Evolutionary conservation across 75 land plant genomes (phyloP), one percentile per base, ranked within the genome.

Genomic region (Gnetum montanum): DNA sequence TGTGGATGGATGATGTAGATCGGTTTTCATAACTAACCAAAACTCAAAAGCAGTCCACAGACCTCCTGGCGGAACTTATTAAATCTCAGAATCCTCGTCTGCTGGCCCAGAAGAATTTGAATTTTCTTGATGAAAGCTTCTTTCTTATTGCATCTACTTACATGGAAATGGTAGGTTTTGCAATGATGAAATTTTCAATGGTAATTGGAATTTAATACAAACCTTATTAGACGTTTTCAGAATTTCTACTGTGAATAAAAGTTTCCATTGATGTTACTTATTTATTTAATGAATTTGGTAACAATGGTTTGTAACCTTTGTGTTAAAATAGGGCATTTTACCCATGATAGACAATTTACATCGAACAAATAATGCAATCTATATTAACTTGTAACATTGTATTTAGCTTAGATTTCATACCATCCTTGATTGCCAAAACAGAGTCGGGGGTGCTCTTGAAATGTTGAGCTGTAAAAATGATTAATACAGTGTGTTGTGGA

Each of bases 161-260:
- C 47, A 43, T 71, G 36, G 56, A 59, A 43, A 59, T 71, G 74
- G 74, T 71, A 71, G n/a, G n/a, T n/a, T n/a, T n/a, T n/a, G n/a
- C 54, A 7, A 54, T n/a, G 31, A 54, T 8, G 34, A 23, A 6
- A 27, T 59, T 37, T 57, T 31, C n/a, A n/a, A n/a, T n/a, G n/a
- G n/a, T n/a, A n/a, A n/a, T 47, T 23, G 13, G 11, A 22, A 10
- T 47, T 46, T 12, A 18, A 22, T 46, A 11, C 25, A 22, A 6
- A 36, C 10, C 10, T 10, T 10, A 36, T 10, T 36, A 6, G 8
- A 6, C 10, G 38, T 36, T 36, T 36, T 36, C 38, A 36, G 6
- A 6, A 6, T 10, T 6, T 36, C 38, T 6, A 10, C 10, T 36
- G 38, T 10, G 10, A 36, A 6, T 36, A 6, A 36, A 36, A 36